phyloP scores from a whole-genome alignment of 2,329 filamentous ascomycete species.

The Fusarium miscanthi region DNA sequence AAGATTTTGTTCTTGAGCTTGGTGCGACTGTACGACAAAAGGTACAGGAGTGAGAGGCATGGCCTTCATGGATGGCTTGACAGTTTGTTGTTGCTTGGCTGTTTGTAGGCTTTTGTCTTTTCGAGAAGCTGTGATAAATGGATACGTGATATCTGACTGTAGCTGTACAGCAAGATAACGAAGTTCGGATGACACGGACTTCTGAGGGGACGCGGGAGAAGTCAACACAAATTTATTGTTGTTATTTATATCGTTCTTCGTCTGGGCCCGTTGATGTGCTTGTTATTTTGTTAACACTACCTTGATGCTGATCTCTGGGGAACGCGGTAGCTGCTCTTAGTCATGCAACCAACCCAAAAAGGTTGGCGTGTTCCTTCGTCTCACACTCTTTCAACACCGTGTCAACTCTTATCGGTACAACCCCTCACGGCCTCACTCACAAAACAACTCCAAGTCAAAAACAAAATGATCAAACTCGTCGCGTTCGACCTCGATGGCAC shows the following conservation, averaged over 20 bases:
- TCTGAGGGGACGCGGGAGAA: not conserved
- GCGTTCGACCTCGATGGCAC: slow-evolving; percentile 24
- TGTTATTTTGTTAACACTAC: no score
- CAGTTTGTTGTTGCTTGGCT: no score
- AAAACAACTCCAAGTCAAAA: not conserved
- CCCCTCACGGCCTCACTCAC: not conserved
- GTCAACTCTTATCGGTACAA: not conserved
- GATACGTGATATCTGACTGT: not conserved
- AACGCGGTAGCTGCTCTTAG: not conserved
- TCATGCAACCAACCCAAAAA: not conserved
- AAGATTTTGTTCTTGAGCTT: not conserved
- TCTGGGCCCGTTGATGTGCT: no score
- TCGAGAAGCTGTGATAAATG: no score
- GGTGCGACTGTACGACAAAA: not conserved
- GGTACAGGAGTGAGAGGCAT: not conserved
- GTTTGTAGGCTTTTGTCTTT: not conserved
- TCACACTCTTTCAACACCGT: not conserved
- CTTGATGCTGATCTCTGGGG: not conserved
- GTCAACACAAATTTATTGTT: not conserved
- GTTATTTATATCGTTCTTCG: accelerated
- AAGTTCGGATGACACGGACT: no score
- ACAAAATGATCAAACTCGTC: slow-evolving; percentile 14
- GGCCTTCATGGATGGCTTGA: no score
- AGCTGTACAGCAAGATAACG: not conserved
- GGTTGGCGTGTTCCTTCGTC: not conserved